These are phyloP conservation scores for Phylloporus sp. DNA, from an alignment of 1,284 basidiomycete species.

Conservation along the genomic window DNA sequence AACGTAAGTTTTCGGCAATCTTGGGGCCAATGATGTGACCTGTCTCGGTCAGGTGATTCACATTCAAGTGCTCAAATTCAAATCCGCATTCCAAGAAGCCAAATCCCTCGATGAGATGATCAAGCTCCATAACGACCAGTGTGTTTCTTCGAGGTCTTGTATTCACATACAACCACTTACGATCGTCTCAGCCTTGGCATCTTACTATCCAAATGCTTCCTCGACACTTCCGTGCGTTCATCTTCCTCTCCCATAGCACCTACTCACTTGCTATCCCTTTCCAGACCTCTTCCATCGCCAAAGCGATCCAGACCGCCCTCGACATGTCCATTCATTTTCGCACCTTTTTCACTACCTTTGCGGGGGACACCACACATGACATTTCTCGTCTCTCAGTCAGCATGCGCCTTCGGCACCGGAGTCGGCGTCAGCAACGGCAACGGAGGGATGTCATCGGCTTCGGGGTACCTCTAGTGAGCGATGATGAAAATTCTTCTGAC, in stretches of 20 bases:
- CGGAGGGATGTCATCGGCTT: slow-evolving; percentile 67
- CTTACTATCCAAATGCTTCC: slow-evolving; percentile 67
- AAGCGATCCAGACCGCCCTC: slow-evolving; percentile 68
- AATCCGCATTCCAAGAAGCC: slow-evolving; percentile 54
- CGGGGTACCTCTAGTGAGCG: slow-evolving; percentile 42
- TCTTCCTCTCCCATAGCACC: background rate
- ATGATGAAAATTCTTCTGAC: no score
- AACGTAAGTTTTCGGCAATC: no score
- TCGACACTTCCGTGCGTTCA: slow-evolving; percentile 62
- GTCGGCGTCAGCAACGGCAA: slow-evolving; percentile 55
- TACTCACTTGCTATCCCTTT: background rate
- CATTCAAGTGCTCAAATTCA: slow-evolving; percentile 60
- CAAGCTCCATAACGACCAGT: slow-evolving; percentile 73
- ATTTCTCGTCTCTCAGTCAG: slow-evolving; percentile 60
- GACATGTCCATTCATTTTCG: slow-evolving; percentile 75
- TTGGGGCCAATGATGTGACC: background rate
- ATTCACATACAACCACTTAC: background rate
- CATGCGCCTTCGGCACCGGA: slow-evolving; percentile 61
- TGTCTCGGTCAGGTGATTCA: slow-evolving; percentile 63
- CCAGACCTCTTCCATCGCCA: slow-evolving; percentile 66
- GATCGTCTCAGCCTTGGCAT: slow-evolving; percentile 54
- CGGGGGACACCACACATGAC: slow-evolving; percentile 62
- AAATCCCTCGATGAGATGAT: slow-evolving; percentile 81
- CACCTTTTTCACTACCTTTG: slow-evolving; percentile 62
- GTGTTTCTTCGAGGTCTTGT: slow-evolving; percentile 33